Evolutionary conservation across 1,139 yeast genomes (phyloP).

Genomic region (Pneumocystis wakefieldiae): DNA sequence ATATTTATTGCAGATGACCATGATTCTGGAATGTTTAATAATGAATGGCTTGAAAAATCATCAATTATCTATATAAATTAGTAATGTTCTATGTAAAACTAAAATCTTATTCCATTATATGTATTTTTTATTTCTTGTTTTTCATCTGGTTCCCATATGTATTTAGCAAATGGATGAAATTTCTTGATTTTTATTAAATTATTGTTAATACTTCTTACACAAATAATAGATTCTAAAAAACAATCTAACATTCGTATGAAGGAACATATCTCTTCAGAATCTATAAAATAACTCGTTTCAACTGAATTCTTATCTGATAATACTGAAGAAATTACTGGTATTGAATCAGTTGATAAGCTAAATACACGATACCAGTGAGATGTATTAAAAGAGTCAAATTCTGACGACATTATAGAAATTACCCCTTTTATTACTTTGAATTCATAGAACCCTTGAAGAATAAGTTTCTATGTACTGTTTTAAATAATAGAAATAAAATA

Average conservation of each 20-base stretch:
- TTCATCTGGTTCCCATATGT: neutral
- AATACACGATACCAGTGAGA: neutral
- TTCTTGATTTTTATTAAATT: slow-evolving; percentile 4
- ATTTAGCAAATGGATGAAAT: slow-evolving; percentile 6
- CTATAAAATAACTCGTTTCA: neutral
- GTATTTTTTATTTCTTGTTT: slow-evolving; percentile 6
- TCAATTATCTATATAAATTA: slow-evolving; percentile 13
- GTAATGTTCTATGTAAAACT: slow-evolving; percentile 11
- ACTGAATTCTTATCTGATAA: neutral
- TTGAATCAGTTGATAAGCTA: neutral
- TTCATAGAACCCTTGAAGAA: slow-evolving; percentile 1
- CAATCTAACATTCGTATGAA: neutral
- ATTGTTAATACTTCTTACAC: neutral
- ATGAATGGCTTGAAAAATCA: slow-evolving; percentile 10
- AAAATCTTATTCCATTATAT: slow-evolving; percentile 9
- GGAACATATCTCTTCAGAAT: neutral
- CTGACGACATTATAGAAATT: neutral
- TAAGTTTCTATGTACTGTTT: neutral
- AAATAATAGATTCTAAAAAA: neutral
- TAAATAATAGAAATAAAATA: neutral
- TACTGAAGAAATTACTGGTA: neutral
- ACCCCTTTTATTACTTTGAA: neutral
- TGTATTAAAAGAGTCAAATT: neutral
- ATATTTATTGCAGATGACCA: slow-evolving; percentile 5
- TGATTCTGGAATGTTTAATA: neutral